Base-by-base conservation (phyloP, 2,329 filamentous ascomycete genomes). In the Neurospora sp. region DNA sequence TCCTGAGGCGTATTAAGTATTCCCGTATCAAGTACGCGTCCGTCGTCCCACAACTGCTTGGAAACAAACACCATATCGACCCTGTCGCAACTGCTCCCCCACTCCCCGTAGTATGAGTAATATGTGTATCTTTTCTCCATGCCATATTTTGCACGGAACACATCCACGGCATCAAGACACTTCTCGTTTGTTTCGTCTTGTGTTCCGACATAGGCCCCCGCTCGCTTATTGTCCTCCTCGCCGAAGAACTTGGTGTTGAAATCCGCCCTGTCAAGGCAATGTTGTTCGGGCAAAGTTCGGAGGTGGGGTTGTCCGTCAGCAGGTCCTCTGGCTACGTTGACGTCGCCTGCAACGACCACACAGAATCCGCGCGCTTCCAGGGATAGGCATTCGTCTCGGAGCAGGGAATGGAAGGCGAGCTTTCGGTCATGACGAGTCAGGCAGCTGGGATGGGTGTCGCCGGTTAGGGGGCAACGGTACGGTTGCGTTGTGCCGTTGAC, bases 401-500 rank as follows among this genome's bases (percentile, higher is more conserved):
- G 78, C 0, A 80, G 75, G 2, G 74, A 71, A 70, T 87, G 84
- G 41, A 87, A 82, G 4, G 77, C 76, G 1, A 83, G 76, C 74
- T 87, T 87, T 38, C 82, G 79, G 69, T 85, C 82, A 75, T 87
- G 84, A 17, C 85, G 77, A 0, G 82, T 86, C 0, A 84, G 83
- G 3, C 71, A 68, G 23, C 8, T 62, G 11, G 52, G 52, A 62
- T 62, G 23, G 0, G 81, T 71, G 8, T 72, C 70, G 3, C 84
- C 84, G 0, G 80, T 85, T 1, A 72, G n/a, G 0, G 83, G 77
- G 69, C 82, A 78, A 19, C 80, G 80, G 74, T 86, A 86, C 0
- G 80, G 76, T 37, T 80, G 80, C 0, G 80, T 77, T 0, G 85
- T 87, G 2, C 85, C 85, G 73, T 86, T 87, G 12, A 86, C 82